Base-by-base conservation (phyloP, 1,284 basidiomycete genomes). In the Apiotrichum veenhuisii region DNA sequence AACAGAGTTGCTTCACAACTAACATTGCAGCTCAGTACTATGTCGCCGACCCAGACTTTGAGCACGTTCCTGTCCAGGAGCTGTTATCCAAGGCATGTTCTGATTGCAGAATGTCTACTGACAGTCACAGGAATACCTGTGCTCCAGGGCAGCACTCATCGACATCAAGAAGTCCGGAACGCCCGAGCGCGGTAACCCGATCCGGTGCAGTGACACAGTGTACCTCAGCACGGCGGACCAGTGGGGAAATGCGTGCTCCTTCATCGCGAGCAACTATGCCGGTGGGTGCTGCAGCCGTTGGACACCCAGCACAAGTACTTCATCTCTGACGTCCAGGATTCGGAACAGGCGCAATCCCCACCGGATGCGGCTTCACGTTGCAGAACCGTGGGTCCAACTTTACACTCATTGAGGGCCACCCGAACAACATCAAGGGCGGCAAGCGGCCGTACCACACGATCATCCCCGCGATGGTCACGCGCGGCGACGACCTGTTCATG, bases 391-490 rank as follows among this genome's bases (percentile, higher is more conserved):
- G 95, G 2, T 82, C 85, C 8, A 87, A 88, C 15, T 98, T 98
- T 73, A 80, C 85, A 7, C 80, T 97, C 22, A 79, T 82, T 50
- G 84, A 89, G 58, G 85, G 84, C 0, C 94, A 97, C 72, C 87
- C 90, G 0, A 98, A 98, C 74, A 83, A 81, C 40, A 78, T 89
- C 58, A 77, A 84, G 82, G 87, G 87, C 25, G 84, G 87, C 9
- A 96, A 96, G 78, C 82, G 91, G 18, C 92, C 93, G 2, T 96
- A 94, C 74, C 93, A 97, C 71, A 97, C 93, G 8, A 97, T 96
- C 69, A 94, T 95, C 61, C 58, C 95, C 8, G 90, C 89, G 2
- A 83, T 96, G 79, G 93, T 86, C 0, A 87, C 88, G 1, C 53
- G 54, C 43, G 86, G 84, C 2, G 83, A 87, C 59, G 90, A 94